Base-by-base conservation (phyloP, 768 basidiomycete species). In the Roridomyces roridus region DNA sequence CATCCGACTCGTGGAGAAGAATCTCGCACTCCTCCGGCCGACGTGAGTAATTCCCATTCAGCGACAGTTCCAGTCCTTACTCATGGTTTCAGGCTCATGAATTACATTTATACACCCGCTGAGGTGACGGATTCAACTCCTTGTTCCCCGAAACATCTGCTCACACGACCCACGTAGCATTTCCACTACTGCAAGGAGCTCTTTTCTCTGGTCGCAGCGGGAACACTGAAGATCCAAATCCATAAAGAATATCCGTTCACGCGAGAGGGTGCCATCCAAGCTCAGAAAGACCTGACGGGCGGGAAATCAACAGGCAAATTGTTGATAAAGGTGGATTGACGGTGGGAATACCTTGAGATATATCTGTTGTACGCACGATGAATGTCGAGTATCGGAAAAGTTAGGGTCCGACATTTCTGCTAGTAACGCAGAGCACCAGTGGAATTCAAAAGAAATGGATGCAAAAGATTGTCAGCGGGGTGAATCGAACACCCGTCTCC, bases 301-400 rank as follows among this genome's bases (percentile, higher is more conserved):
- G 88, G 96, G 43, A 87, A 85, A 70, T 92, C 94, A 10, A 82
- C 80, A 2, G 96, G 96, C 4, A 99, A 98, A 70, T 71, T 99
- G 65, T 61, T 98, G 46, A 77, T 98, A 63, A 92, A 61, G 51
- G 50, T 61, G 35, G 59, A 60, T 11, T 49, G 20, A 49, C n/a
- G n/a, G n/a, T n/a, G n/a, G n/a, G n/a, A n/a, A n/a, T n/a, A n/a
- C n/a, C n/a, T n/a, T n/a, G n/a, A n/a, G n/a, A n/a, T n/a, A n/a
- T n/a, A n/a, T n/a, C n/a, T n/a, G n/a, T n/a, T n/a, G n/a, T n/a
- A n/a, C n/a, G n/a, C n/a, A n/a, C n/a, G n/a, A n/a, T n/a, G n/a
- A n/a, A n/a, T n/a, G n/a, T n/a, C n/a, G n/a, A n/a, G n/a, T n/a
- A n/a, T n/a, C n/a, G n/a, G n/a, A n/a, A n/a, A n/a, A n/a, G n/a